Base-by-base conservation (phyloP, 2,329 filamentous ascomycete species). In the Phyllosticta ampelicida region DNA sequence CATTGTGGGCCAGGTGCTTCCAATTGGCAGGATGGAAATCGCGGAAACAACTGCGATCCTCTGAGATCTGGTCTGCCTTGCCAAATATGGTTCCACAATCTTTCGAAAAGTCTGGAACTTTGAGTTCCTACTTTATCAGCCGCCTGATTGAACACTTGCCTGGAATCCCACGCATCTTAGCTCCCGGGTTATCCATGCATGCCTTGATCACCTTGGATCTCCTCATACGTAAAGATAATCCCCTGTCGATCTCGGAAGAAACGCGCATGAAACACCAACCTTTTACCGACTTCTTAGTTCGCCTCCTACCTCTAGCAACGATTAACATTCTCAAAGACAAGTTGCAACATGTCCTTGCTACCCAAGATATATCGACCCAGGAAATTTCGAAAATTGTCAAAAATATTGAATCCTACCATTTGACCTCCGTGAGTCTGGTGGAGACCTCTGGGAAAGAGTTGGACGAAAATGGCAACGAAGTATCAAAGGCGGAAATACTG, bases 121-220 rank as follows among this genome's bases (percentile, higher is more conserved):
- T n/a, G 36, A 44, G 16, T 44, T 44, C 36, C 13, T 44, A 44
- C 36, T 44, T 44, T 16, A 18, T 44, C 13, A 44, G 16, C 13
- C 36, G 36, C 36, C n/a, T 44, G 36, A 44, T 44, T 8, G 36
- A 44, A 6, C 36, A 44, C 13, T 44, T 44, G 16, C 36, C 36
- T 44, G 36, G 36, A n/a, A 44, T 44, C 13, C 36, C 36, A n/a
- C 36, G 36, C 16, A 18, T 5, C 1, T 8, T 44, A 16, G 36
- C 36, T 6, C n/a, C 36, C 8, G 36, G 36, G n/a, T n/a, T 44
- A 44, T 16, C 62, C 2, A 70, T 70, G 56, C 68, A 67, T 49
- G 69, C 70, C 4, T 58, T 70, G 1, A 65, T 66, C 26, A 55
- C 70, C 1, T 72, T 69, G 61, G 66, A 63, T 11, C 55, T 69